Percentiles rank a stretch among this genome's conserved stretches.
These are phyloP conservation scores for Hemileccinum impolitum DNA, from an alignment of 768 basidiomycete species.

Conservation along the genomic window DNA sequence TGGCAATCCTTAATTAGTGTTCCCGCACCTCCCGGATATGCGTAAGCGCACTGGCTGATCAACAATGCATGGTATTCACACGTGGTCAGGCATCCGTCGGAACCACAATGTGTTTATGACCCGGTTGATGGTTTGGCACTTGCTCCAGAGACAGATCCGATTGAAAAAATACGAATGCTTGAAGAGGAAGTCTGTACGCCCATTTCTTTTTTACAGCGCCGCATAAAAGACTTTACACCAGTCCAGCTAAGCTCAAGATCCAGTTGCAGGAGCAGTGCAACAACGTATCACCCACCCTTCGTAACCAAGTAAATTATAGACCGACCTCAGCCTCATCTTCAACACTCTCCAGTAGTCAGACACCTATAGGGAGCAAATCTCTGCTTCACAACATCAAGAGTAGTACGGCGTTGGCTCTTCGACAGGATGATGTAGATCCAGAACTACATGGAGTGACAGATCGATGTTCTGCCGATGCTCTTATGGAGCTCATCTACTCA, in stretches of 20 bases:
- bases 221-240: conserved; percentile 9
- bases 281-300: conserved; percentile 22
- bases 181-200: conserved; percentile 73
- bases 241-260: conserved; percentile 58
- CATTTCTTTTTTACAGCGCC: not conserved
- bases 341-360: conserved; percentile 15
- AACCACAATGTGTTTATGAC: conserved; percentile 84
- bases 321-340: conserved; percentile 24
- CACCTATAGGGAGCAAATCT: conserved; percentile 5
- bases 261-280: conserved; percentile 55
- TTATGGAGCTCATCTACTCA: conserved; percentile 64
- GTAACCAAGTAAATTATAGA: conserved; percentile 17
- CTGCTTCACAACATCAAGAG: conserved; percentile 1
- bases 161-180: conserved; percentile 71
- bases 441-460: conserved; percentile 40
- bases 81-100: conserved; percentile 66
- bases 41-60: conserved; percentile 44
- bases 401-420: conserved; percentile 20
- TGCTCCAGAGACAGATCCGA: conserved; percentile 74
- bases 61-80: conserved; percentile 2
- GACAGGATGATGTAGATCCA: conserved; percentile 49
- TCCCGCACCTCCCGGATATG: conserved; percentile 81
- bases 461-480: conserved; percentile 45
- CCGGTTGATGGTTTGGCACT: conserved; percentile 79
- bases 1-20: conserved; percentile 82